Evolutionary conservation across 768 basidiomycete genomes (phyloP).

Genomic region (Hemileccinum impolitum): DNA sequence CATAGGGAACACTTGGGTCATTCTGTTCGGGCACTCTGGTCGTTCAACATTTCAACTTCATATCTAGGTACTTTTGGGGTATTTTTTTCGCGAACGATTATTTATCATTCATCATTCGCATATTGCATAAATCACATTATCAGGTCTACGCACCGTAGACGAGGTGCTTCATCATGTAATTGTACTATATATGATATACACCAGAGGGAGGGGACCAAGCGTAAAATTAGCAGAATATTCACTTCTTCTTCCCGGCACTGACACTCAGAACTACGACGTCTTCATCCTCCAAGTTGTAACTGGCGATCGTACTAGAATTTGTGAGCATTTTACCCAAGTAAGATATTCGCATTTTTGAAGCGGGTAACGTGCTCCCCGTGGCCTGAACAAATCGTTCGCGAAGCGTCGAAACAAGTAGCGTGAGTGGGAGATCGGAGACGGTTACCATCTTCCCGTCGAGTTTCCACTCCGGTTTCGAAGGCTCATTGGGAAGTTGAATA

Average conservation of each 20-base stretch:
- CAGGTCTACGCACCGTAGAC: slow-evolving; percentile 4
- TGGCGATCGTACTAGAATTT: slow-evolving; percentile 80
- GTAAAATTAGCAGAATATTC: slow-evolving; percentile 11
- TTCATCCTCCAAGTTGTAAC: slow-evolving; percentile 89
- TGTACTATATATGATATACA: slow-evolving; percentile 10
- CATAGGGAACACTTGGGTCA: slow-evolving; percentile 7
- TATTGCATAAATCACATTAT: slow-evolving; percentile 22
- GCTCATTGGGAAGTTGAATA: slow-evolving; percentile 79
- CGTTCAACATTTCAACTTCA: not conserved
- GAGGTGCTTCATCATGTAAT: slow-evolving; percentile 12
- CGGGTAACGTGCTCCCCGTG: slow-evolving; percentile 74
- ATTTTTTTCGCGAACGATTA: slow-evolving; percentile 1
- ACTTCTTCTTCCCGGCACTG: slow-evolving; percentile 74
- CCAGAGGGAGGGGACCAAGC: not conserved
- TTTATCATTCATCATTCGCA: slow-evolving; percentile 10
- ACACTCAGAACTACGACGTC: slow-evolving; percentile 77
- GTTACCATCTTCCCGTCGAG: slow-evolving; percentile 76
- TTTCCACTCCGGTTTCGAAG: slow-evolving; percentile 91
- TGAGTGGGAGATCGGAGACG: slow-evolving; percentile 81
- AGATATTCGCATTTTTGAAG: slow-evolving; percentile 77
- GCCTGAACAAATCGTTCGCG: slow-evolving; percentile 83
- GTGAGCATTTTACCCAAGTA: slow-evolving; percentile 84
- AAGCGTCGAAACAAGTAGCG: slow-evolving; percentile 79
- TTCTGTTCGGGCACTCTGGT: slow-evolving; percentile 3
- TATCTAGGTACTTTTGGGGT: slow-evolving; percentile 9